Evolutionary conservation across 352 stramenopile species (phyloP), one percentile per base, ranked within the genome.

Genomic region (Phytophthora melonis): DNA sequence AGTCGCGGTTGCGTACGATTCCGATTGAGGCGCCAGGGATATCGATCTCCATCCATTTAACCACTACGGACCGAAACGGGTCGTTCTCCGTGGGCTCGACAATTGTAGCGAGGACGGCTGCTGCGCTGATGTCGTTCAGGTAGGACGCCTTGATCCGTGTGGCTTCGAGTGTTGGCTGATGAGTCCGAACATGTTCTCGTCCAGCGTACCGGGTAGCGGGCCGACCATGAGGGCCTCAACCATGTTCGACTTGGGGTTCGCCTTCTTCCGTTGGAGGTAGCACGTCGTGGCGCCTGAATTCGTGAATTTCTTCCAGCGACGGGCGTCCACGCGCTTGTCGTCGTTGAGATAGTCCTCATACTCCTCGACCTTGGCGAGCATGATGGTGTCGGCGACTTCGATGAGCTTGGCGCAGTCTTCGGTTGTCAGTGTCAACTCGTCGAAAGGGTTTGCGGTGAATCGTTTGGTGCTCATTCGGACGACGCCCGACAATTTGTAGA

Each of bases 61-160:
- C 34, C 36, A 68, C 49, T 25, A 81, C 63, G 47, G 68, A 68
- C 5, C 68, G 70, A 50, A 86, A 86, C 25, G 83, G 81, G 16
- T 80, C 66, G 13, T 82, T 72, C 3, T 45, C 30, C 11, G 77
- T 82, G 18, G 81, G 81, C 23, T 75, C 63, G 18, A 79, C 63
- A 7, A 88, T 68, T 0, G 68, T 83, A 11, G 70, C 68, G 5
- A 90, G 65, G 21, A 90, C 68, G 0, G 74, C 79, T n/a, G 78
- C 73, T 62, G 80, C 75, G 30, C 55, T 71, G n/a, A 71, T 60
- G 55, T 71, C 64, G 19, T 66, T 53, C 25, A 71, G 9, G 30
- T 50, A 50, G 5, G 43, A 50, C 43, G 43, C 10, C 43, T 50
- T 50, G 16, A 50, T 50, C 43, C 43, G 43, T 8, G 21, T 50